Conservation (phyloP, 2,329 filamentous ascomycete genomes). For the Alternaria incomplexa region DNA sequence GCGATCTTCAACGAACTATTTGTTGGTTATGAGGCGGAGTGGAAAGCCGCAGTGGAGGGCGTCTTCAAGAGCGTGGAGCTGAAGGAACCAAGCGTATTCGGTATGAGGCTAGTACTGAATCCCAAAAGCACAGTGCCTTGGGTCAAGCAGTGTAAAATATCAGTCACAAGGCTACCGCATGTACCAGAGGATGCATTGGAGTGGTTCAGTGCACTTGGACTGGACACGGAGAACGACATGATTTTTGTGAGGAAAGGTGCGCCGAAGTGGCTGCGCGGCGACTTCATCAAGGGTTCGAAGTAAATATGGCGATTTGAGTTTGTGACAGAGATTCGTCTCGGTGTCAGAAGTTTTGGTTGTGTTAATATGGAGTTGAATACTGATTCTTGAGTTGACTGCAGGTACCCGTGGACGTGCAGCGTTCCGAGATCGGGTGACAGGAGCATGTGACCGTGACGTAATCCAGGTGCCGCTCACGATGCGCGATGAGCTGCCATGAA, state of each 20-base stretch:
- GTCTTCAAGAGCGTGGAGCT: constrained; percentile 16
- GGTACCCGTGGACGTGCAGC: background rate
- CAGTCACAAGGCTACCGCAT: constrained; percentile 13
- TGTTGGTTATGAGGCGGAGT: constrained; percentile 9
- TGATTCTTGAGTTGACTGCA: background rate
- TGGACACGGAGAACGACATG: constrained; percentile 15
- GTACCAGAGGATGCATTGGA: constrained; percentile 10
- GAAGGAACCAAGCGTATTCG: constrained; percentile 13
- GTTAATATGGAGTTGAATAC: background rate
- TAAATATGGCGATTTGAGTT: background rate
- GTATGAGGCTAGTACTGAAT: constrained; percentile 8
- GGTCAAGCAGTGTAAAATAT: constrained; percentile 12
- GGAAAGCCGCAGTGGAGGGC: constrained; percentile 6
- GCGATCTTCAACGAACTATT: constrained; percentile 15
- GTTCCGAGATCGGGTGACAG: background rate
- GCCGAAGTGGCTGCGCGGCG: constrained; percentile 12
- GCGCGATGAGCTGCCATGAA: background rate
- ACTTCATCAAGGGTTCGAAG: constrained; percentile 10
- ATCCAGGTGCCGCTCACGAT: background rate
- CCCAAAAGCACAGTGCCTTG: constrained; percentile 5
- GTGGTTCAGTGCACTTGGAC: constrained; percentile 10
- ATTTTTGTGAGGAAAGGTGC: constrained; percentile 14
- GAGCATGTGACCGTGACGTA: constrained; percentile 4
- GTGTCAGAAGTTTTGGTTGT: background rate
- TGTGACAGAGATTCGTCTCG: background rate